These are phyloP conservation scores for Pseudogymnoascus sp. DNA, from an alignment of 2,329 filamentous ascomycete genomes.

Conservation along the genomic window DNA sequence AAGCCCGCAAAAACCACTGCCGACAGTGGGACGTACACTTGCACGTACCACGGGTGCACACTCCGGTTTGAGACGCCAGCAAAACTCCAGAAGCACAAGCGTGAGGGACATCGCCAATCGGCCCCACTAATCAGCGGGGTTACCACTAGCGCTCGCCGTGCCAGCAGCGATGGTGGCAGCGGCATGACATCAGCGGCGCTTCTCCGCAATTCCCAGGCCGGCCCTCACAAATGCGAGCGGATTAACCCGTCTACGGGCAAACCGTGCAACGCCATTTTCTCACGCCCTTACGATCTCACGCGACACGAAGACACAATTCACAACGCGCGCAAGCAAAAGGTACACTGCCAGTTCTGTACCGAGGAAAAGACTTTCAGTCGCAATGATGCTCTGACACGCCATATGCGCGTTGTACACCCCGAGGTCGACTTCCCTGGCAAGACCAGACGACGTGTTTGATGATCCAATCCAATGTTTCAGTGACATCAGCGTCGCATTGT, in stretches of 20 bases:
- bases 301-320: slow-evolving; percentile 97
- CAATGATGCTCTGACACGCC: slow-evolving; percentile 86
- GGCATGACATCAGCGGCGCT: slow-evolving; percentile 45
- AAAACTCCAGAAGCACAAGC: slow-evolving; percentile 89
- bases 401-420: slow-evolving; percentile 90
- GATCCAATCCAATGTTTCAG: slow-evolving; percentile 5
- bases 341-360: slow-evolving; percentile 83
- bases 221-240: slow-evolving; percentile 85
- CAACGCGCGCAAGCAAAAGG: slow-evolving; percentile 89
- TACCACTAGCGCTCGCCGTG: slow-evolving; percentile 10
- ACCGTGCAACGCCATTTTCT: slow-evolving; percentile 90
- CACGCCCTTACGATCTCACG: slow-evolving; percentile 90
- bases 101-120: slow-evolving; percentile 81
- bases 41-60: slow-evolving; percentile 87
- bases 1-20: slow-evolving; percentile 59
- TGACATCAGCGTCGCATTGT: neutral
- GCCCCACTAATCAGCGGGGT: slow-evolving; percentile 41
- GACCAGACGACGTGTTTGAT: slow-evolving; percentile 29
- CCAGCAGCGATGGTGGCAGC: slow-evolving; percentile 22
- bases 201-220: slow-evolving; percentile 76
- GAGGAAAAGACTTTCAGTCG: slow-evolving; percentile 97
- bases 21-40: slow-evolving; percentile 86
- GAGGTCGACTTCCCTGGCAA: slow-evolving; percentile 77
- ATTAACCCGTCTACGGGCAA: slow-evolving; percentile 94
- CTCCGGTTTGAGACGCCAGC: slow-evolving; percentile 81